Base-by-base conservation (phyloP, 306 rosid genomes). In the Pterocarpus santalinus region DNA sequence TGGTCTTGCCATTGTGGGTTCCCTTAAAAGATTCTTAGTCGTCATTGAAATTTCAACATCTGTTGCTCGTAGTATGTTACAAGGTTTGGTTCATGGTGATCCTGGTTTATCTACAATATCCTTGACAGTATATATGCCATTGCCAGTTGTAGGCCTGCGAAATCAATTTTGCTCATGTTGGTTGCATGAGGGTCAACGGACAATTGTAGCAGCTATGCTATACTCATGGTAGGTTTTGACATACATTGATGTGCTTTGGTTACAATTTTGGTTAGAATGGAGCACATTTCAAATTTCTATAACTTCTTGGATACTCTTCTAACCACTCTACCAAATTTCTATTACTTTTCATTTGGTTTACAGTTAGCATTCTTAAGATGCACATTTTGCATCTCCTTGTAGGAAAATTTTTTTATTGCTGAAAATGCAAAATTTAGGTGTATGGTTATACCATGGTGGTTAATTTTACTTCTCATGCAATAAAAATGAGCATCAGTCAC, bases 1-100 rank as follows among this genome's bases (percentile, higher is more conserved):
- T 64, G 60, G 72, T 68, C 69, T 74, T 74, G 68, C 65, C 11
- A 14, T 35, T 69, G 63, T 73, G 66, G 81, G 57, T 82, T 73
- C 43, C 71, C 28, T 22, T 22, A 22, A 22, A 22, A 0, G 28
- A 22, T 22, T 22, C 28, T 22, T 22, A 49, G 57, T 30, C 28
- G 3, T 38, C 66, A 2, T 49, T 36, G 39, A 34, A 38, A 16
- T 46, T 47, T 83, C 35, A 34, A 73, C 41, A 35, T 55, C 8
- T 44, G 32, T 7, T 79, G 47, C 69, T 68, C 36, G 14, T 12
- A 49, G 2, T 49, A 32, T 79, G 38, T 36, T 5, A 52, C 57
- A 30, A 65, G 51, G 72, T 43, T 53, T 77, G 52, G 63, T 33
- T 53, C 62, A 7, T n/a, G 55, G 60, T 63, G 22, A 32, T 69